Evolutionary conservation across 106 monocot species (phyloP).

Genomic region (Alisma plantagoaquatica): DNA sequence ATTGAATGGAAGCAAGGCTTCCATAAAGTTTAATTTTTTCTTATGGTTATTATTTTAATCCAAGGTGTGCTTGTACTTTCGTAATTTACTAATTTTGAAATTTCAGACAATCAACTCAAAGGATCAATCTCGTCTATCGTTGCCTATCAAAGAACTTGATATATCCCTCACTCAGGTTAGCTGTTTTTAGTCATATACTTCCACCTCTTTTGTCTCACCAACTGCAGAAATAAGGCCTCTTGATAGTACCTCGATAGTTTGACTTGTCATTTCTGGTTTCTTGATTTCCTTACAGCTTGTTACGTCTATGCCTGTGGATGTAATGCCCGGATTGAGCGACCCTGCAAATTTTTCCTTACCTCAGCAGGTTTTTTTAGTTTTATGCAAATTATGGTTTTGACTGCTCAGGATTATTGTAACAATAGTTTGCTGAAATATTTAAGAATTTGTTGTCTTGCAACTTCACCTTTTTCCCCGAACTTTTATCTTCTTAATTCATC

Average conservation of each 20-base stretch:
- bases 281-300: slow-evolving; percentile 48
- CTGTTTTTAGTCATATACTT: background rate
- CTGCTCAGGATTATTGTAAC: too few species aligned
- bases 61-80: background rate
- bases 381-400: too few species aligned
- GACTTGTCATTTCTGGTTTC: too few species aligned
- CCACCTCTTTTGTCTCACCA: background rate
- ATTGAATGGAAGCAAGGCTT: too few species aligned
- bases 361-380: slow-evolving; percentile 76
- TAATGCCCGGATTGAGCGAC: slow-evolving; percentile 83
- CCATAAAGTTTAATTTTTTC: background rate
- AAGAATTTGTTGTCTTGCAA: too few species aligned
- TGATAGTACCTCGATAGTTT: background rate
- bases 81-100: background rate
- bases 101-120: slow-evolving; percentile 51
- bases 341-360: slow-evolving; percentile 96
- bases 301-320: slow-evolving; percentile 85
- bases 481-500: too few species aligned
- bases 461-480: too few species aligned
- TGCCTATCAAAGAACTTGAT: slow-evolving; percentile 95
- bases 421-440: too few species aligned
- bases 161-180: slow-evolving; percentile 85
- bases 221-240: background rate
- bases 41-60: background rate
- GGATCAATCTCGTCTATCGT: slow-evolving; percentile 72